Evolutionary conservation across 2,329 filamentous ascomycete species (phyloP).

Genomic region (Sclerotinia minor): DNA sequence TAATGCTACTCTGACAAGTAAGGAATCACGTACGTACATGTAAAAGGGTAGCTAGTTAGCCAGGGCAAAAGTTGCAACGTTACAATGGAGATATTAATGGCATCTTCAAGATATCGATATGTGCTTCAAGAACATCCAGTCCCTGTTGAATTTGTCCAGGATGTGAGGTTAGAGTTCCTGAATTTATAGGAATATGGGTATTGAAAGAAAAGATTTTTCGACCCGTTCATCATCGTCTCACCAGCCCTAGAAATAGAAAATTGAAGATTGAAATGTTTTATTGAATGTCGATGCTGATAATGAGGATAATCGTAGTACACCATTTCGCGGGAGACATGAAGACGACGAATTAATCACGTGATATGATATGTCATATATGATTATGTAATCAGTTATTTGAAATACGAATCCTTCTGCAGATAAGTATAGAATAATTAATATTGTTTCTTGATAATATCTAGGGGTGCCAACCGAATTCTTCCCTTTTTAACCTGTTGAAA

Average conservation of each 20-base stretch:
- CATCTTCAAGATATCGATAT: neutral
- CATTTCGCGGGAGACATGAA: too few species aligned
- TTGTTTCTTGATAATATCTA: neutral
- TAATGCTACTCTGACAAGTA: constrained; percentile 10
- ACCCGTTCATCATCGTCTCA: neutral
- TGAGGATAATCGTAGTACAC: neutral
- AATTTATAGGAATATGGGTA: neutral
- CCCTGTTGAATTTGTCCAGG: neutral
- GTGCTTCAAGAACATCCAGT: too few species aligned
- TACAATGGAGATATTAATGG: neutral
- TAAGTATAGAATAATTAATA: neutral
- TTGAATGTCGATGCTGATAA: neutral
- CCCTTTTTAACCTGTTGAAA: too few species aligned
- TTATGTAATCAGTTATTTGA: neutral
- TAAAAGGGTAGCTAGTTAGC: neutral
- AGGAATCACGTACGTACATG: constrained; percentile 4
- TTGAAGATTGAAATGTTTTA: too few species aligned
- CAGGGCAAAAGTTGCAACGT: neutral
- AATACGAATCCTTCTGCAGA: neutral
- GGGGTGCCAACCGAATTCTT: too few species aligned
- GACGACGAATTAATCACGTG: neutral
- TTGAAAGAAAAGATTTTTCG: neutral
- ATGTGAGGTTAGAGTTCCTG: neutral
- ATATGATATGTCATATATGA: too few species aligned
- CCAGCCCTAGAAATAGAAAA: too few species aligned